Base-by-base conservation (phyloP, 2,329 filamentous ascomycete genomes). In the Didymella pomorum region DNA sequence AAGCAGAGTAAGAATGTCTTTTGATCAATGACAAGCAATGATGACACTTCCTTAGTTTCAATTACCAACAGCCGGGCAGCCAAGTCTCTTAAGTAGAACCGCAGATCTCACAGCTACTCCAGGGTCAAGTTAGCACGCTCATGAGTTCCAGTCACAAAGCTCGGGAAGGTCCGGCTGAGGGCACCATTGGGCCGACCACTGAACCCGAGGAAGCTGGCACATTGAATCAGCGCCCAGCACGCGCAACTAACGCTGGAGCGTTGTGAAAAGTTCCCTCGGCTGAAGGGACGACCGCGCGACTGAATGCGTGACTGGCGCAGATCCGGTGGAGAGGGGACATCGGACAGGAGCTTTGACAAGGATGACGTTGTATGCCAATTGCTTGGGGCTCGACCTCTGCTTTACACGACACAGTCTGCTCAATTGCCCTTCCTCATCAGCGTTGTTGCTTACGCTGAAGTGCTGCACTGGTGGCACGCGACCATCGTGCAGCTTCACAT, bases 291-390 rank as follows among this genome's bases (percentile, higher is more conserved):
- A 49, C 45, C 55, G 47, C 58, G 35, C 64, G 41, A 55, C 20
- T 54, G 41, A 58, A 54, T 20, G 26, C 41, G 25, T 58, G 56
- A 58, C 50, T 58, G 51, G 50, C 53, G 56, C 51, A 51, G 46
- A 58, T 58, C 56, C 41, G 56, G 46, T 58, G 50, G 45, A 20
- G 67, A 62, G 67, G 62, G 67, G 68, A 67, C 54, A 67, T 60
- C 66, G 65, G 65, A 65, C 37, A 56, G 29, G 26, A 54, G 45
- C 57, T 45, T 57, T 60, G 61, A 66, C 65, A 63, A 59, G 64
- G 48, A 74, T 75, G 72, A 75, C 72, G 72, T 73, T 73, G 44
- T 44, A 18, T 64, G 71, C 71, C 69, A 74, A 71, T 74, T 62
- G 63, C 67, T 71, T 72, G 66, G 59, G 28, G 44, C 41, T 42